Percentiles rank a stretch among this genome's conserved stretches.
Conservation (phyloP, 192 early-diverging fungal species). For the Coemansia sp. region DNA sequence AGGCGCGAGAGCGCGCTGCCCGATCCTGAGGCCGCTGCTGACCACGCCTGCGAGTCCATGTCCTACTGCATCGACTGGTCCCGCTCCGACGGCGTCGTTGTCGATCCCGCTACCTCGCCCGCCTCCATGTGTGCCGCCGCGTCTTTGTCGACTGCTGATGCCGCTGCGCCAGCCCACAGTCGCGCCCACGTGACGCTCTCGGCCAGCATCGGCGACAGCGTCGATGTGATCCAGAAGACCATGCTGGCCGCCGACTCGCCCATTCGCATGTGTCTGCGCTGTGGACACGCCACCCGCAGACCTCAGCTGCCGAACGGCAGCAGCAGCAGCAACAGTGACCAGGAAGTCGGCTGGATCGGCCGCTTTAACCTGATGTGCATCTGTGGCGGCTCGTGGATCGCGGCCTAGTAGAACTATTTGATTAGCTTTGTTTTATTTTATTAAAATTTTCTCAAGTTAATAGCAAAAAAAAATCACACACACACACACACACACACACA, state of each 20-base stretch:
- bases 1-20: slow-evolving; percentile 6
- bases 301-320: background rate
- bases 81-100: slow-evolving; percentile 45
- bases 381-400: slow-evolving; percentile 48
- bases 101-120: slow-evolving; percentile 11
- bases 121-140: slow-evolving; percentile 2
- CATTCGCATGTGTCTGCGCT: slow-evolving; percentile 36
- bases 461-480: background rate
- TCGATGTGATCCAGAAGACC: slow-evolving; percentile 50
- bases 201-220: slow-evolving; percentile 20
- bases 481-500: background rate
- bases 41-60: slow-evolving; percentile 13
- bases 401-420: slow-evolving; percentile 8
- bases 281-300: slow-evolving; percentile 42
- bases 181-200: background rate
- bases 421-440: slow-evolving; percentile 4
- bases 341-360: slow-evolving; percentile 29
- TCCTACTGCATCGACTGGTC: slow-evolving; percentile 56
- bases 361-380: slow-evolving; percentile 43
- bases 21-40: background rate
- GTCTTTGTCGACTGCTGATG: background rate
- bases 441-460: background rate
- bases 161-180: background rate
- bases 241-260: slow-evolving; percentile 32
- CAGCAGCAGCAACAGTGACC: background rate